phyloP scores from a whole-genome alignment of 495 filamentous ascomycete species.

The Lasiosphaeria ovina region DNA sequence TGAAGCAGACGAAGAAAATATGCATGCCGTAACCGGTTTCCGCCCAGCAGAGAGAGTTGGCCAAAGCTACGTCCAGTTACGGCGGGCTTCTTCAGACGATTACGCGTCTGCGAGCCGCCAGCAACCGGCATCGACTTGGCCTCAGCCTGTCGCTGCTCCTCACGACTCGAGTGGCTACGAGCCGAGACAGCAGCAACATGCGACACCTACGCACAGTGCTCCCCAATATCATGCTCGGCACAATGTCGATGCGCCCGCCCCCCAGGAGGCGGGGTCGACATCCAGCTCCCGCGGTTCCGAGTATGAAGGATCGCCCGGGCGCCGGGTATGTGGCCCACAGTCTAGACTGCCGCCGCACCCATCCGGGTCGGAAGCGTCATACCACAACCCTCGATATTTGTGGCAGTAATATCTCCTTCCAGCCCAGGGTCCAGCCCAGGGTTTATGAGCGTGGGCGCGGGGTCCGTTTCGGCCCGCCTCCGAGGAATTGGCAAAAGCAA shows the following conservation, averaged over 20 bases:
- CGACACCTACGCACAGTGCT: not conserved
- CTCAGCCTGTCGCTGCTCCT: not conserved
- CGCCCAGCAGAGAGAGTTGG: not conserved
- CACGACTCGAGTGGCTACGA: not conserved
- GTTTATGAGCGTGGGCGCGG: no score
- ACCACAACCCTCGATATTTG: not conserved
- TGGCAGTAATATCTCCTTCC: not conserved
- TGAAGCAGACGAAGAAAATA: not conserved
- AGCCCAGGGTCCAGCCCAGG: no score
- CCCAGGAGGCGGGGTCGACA: not conserved
- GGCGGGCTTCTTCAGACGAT: not conserved
- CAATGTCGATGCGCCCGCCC: not conserved
- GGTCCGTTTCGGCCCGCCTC: no score
- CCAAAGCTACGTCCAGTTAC: not conserved
- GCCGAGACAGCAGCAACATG: not conserved
- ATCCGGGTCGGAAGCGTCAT: not conserved
- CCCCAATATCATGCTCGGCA: not conserved
- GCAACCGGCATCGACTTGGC: not conserved
- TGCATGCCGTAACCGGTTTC: not conserved
- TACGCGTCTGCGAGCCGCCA: conserved; percentile 1
- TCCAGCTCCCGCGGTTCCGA: not conserved
- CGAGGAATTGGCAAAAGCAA: not conserved
- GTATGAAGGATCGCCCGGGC: not conserved
- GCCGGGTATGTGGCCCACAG: not conserved
- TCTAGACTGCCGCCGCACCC: not conserved